Percentiles rank a stretch among this genome's conserved stretches.
Evolutionary conservation across 2,329 filamentous ascomycete species (phyloP).

Genomic region (Hypocreales sp.): DNA sequence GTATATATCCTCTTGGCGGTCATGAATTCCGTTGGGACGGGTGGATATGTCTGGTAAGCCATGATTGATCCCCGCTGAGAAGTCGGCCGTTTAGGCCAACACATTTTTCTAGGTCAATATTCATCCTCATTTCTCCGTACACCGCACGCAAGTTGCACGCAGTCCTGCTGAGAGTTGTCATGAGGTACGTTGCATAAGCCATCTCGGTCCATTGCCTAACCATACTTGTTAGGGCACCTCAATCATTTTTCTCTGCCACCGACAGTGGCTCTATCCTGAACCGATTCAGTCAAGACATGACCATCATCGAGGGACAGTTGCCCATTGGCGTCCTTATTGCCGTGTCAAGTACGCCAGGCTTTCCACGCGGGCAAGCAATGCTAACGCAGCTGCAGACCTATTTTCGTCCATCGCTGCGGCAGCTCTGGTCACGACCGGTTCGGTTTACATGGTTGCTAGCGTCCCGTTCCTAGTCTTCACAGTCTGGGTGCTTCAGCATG

Average conservation of each 20-base stretch:
- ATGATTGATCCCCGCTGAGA: background rate
- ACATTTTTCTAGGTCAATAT: slow-evolving; percentile 2
- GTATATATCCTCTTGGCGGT: slow-evolving; percentile 5
- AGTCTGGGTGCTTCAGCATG: slow-evolving; percentile 4
- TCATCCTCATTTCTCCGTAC: slow-evolving; percentile 4
- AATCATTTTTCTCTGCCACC: slow-evolving; percentile 8
- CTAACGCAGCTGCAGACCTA: slow-evolving; percentile 1
- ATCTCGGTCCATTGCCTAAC: background rate
- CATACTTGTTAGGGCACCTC: slow-evolving; percentile 2
- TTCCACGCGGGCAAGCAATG: background rate
- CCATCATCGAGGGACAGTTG: slow-evolving; percentile 3
- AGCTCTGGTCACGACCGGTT: slow-evolving; percentile 3
- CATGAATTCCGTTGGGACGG: slow-evolving; percentile 1
- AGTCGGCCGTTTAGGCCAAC: background rate
- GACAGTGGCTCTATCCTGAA: slow-evolving; percentile 7
- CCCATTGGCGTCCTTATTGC: slow-evolving; percentile 3
- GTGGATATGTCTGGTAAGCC: slow-evolving; percentile 4
- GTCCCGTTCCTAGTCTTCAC: slow-evolving; percentile 3
- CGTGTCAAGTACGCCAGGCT: slow-evolving; percentile 1
- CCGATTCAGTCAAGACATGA: slow-evolving; percentile 10
- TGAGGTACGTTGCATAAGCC: slow-evolving; percentile 2
- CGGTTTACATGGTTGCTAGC: slow-evolving; percentile 2
- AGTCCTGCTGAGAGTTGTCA: slow-evolving; percentile 4
- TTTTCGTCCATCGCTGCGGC: slow-evolving; percentile 2
- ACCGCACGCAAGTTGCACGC: slow-evolving; percentile 4